A percentile compares a stretch with the other conserved stretches of the same genome.
phyloP scores from a whole-genome alignment of 176 grass and related monocot genomes.

The Rhynchospora pubera region DNA sequence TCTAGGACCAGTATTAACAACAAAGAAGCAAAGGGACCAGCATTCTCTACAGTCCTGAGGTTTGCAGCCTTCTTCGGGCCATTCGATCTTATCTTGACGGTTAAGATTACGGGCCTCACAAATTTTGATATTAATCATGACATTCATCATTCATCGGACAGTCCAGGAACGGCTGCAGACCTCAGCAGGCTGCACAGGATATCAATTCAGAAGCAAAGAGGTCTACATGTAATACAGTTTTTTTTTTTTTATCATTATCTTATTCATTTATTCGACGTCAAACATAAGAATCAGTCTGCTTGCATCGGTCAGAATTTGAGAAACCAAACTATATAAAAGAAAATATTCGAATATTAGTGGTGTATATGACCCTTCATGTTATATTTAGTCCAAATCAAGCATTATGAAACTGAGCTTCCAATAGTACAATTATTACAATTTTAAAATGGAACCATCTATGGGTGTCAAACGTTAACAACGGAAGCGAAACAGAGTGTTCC shows the following conservation, averaged over 20 bases:
- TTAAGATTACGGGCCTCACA: too few relatives aligned
- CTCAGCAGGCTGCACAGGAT: too few relatives aligned
- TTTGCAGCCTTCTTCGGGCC: too few relatives aligned
- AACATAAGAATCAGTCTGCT: not conserved
- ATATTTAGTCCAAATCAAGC: constrained; percentile 11
- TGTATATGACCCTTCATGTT: not conserved
- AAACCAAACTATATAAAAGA: not conserved
- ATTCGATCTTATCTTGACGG: too few relatives aligned
- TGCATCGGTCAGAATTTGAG: not conserved
- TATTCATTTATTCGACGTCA: not conserved
- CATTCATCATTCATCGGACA: too few relatives aligned
- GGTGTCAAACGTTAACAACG: too few relatives aligned
- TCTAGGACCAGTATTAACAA: not conserved
- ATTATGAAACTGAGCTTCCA: not conserved
- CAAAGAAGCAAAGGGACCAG: not conserved
- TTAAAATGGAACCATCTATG: not conserved
- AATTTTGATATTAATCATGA: too few relatives aligned
- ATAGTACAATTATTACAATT: not conserved
- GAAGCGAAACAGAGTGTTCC: too few relatives aligned
- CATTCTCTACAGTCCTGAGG: too few relatives aligned
- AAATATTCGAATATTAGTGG: not conserved
- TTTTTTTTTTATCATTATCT: not conserved
- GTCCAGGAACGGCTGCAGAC: too few relatives aligned
- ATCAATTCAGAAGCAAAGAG: not conserved
- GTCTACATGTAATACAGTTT: not conserved